A percentile compares a stretch with the other conserved stretches of the same genome.
phyloP scores from a whole-genome alignment of 2,329 filamentous ascomycete species.

The Trichoderma pleuroti region DNA sequence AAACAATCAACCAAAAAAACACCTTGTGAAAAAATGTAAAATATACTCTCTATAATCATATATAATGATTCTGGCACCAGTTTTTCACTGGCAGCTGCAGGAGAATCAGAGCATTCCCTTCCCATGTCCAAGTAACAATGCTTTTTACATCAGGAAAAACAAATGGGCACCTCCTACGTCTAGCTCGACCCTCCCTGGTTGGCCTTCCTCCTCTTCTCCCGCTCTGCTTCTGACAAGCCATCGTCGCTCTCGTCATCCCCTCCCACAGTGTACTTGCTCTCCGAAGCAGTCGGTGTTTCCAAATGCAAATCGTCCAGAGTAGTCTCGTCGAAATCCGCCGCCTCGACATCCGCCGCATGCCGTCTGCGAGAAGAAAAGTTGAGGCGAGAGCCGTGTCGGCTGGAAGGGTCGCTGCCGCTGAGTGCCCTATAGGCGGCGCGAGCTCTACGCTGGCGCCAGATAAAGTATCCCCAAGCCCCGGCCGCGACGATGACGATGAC shows the following conservation, averaged over 20 bases:
- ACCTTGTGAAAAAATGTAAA: neutral
- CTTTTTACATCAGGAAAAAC: neutral
- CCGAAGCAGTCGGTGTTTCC: constrained; percentile 42
- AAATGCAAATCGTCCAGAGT: constrained; percentile 60
- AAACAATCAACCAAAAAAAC: neutral
- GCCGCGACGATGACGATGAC: constrained; percentile 76
- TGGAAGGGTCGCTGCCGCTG: constrained; percentile 36
- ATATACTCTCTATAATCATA: neutral
- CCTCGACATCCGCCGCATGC: constrained; percentile 54
- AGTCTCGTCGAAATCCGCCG: constrained; percentile 63
- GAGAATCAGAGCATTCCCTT: neutral
- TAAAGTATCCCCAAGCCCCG: constrained; percentile 67
- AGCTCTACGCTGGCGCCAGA: constrained; percentile 60
- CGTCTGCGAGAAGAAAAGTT: constrained; percentile 49
- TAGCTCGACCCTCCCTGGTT: neutral
- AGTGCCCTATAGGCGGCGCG: constrained; percentile 54
- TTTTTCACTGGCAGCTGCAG: neutral
- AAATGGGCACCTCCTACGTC: neutral
- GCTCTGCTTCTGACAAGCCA: constrained; percentile 35
- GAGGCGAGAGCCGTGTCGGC: constrained; percentile 36
- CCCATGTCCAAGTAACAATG: neutral
- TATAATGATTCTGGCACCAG: neutral
- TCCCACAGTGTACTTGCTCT: constrained; percentile 55
- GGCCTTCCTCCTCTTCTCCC: constrained; percentile 21
- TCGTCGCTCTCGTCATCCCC: constrained; percentile 57